Conservation (phyloP, 371 early-diverging fungal species). For the Mucor sp. region DNA sequence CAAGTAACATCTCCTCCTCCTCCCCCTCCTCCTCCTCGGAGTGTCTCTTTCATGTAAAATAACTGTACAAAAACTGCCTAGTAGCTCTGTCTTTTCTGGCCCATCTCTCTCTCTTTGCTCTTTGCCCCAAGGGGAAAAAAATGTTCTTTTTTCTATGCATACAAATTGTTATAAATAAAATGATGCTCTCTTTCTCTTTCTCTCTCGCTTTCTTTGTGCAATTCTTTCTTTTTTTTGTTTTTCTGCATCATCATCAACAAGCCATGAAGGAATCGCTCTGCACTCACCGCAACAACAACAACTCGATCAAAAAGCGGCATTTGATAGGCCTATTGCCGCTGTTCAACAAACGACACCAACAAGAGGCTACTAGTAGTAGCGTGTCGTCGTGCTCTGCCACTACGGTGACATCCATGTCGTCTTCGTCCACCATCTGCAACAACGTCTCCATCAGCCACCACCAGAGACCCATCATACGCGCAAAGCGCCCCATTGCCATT, state of each 20-base stretch:
- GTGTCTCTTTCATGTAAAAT: background rate
- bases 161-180: background rate
- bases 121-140: background rate
- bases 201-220: background rate
- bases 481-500: background rate
- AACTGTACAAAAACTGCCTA: background rate
- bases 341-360: background rate
- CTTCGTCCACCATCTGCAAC: slow-evolving; percentile 1
- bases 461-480: background rate
- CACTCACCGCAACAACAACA: background rate
- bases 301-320: background rate
- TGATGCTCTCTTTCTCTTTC: background rate
- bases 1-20: background rate
- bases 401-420: background rate
- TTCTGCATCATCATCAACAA: background rate
- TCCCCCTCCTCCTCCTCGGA: no score
- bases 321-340: background rate
- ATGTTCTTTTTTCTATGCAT: background rate
- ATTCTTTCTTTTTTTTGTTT: background rate
- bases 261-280: background rate
- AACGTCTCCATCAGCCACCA: no score
- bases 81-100: background rate
- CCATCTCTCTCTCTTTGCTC: no score
- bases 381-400: background rate
- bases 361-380: background rate